These are phyloP conservation scores for Herpetospermum pedunculosum DNA, from an alignment of 306 rosid species.

Conservation along the genomic window DNA sequence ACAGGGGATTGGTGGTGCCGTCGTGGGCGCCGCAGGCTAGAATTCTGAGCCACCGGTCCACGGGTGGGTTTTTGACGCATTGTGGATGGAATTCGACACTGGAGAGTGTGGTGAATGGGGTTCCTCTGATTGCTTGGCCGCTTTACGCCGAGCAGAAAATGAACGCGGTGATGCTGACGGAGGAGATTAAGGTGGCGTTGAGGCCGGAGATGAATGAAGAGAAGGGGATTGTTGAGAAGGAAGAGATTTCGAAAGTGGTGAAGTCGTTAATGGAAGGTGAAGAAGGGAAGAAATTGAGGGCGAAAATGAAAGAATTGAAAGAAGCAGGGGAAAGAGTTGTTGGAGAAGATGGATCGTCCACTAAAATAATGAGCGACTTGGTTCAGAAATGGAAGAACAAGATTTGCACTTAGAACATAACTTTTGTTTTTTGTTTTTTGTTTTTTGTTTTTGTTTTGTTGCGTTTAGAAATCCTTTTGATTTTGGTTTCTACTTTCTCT, in stretches of 20 bases:
- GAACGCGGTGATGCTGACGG: conserved; percentile 41
- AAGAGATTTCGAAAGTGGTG: conserved; percentile 37
- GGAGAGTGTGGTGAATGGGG: conserved; percentile 47
- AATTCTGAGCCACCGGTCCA: conserved; percentile 42
- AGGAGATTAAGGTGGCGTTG: conserved; percentile 38
- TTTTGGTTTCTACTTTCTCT: too few species aligned
- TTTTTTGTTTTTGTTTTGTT: background rate
- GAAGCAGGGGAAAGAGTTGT: conserved; percentile 34
- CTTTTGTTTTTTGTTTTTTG: too few species aligned
- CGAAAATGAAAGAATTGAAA: conserved; percentile 40
- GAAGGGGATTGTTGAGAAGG: conserved; percentile 35
- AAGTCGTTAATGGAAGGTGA: conserved; percentile 62
- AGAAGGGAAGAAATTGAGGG: conserved; percentile 52
- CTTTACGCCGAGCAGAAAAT: conserved; percentile 65
- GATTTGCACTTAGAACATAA: background rate
- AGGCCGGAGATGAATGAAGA: conserved; percentile 12
- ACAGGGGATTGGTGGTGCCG: conserved; percentile 26
- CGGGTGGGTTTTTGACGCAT: conserved; percentile 58
- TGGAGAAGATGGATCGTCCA: conserved; percentile 39
- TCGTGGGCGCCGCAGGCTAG: conserved; percentile 80
- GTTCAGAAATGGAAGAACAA: conserved; percentile 33
- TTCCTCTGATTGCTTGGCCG: conserved; percentile 76
- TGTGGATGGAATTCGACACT: conserved; percentile 79
- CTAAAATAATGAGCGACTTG: conserved; percentile 25
- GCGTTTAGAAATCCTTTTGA: background rate